phyloP scores from a whole-genome alignment of 495 filamentous ascomycete genomes.

The Xylaria nigripes region DNA sequence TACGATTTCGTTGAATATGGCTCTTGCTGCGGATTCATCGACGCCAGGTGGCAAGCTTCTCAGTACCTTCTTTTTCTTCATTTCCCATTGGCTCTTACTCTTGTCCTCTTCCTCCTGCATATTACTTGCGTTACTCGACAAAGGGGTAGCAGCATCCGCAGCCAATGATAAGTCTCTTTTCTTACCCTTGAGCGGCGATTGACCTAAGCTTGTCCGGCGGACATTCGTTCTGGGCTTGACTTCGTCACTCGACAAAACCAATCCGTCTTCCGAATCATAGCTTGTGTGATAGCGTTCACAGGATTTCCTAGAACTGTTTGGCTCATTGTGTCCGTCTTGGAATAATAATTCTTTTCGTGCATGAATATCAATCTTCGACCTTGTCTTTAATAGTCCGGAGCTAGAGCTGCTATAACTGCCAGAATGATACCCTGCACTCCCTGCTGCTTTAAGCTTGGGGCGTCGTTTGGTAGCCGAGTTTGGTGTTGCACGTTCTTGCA shows the following conservation, averaged over 20 bases:
- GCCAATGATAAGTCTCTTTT: constrained; percentile 14
- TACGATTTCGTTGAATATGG: constrained; percentile 95
- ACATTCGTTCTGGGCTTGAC: neutral
- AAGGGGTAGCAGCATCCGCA: constrained; percentile 20
- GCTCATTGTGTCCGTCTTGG: constrained; percentile 13
- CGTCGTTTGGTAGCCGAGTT: constrained; percentile 11
- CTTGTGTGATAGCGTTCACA: constrained; percentile 8
- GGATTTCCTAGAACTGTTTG: constrained; percentile 17
- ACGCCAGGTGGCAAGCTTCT: constrained; percentile 72
- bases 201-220: neutral
- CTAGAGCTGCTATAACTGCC: constrained; percentile 8
- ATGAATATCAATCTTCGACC: neutral
- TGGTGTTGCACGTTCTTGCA: constrained; percentile 22
- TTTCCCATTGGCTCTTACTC: constrained; percentile 42
- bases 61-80: constrained; percentile 47
- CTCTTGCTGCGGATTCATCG: constrained; percentile 72
- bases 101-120: constrained; percentile 28
- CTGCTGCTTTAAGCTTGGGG: constrained; percentile 7
- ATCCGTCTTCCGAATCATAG: constrained; percentile 10
- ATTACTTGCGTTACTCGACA: constrained; percentile 24
- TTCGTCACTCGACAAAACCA: constrained; percentile 17
- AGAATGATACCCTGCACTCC: constrained; percentile 7
- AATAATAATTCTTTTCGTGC: constrained; percentile 11
- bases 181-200: constrained; percentile 18
- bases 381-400: neutral